These are phyloP conservation scores for Selenicereus undatus DNA, from an alignment of 148 eudicot genomes.

Conservation along the genomic window DNA sequence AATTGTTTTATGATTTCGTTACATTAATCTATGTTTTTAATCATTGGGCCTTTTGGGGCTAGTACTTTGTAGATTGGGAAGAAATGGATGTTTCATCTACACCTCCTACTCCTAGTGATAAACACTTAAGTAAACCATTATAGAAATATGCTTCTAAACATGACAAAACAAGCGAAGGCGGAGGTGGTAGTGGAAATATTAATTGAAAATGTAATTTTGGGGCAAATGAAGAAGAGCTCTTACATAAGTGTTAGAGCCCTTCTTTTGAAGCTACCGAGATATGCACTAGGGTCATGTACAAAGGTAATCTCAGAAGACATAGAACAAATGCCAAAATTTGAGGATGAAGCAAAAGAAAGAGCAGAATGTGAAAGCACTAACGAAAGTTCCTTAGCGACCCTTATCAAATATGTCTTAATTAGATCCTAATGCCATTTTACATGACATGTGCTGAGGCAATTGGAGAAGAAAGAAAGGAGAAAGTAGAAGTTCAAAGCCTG, in stretches of 20 bases:
- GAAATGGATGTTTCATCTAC: no score
- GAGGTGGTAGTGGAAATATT: not conserved
- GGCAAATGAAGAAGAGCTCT: not conserved
- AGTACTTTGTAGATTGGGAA: no score
- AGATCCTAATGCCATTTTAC: not conserved
- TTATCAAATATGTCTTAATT: no score
- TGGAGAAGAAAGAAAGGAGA: not conserved
- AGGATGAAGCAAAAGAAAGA: not conserved
- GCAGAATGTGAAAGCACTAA: not conserved
- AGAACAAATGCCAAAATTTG: not conserved
- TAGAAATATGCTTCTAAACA: no score
- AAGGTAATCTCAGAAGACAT: no score
- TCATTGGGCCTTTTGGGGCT: no score
- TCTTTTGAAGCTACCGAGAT: not conserved
- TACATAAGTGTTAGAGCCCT: not conserved
- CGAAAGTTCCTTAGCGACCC: not conserved
- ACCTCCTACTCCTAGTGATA: no score
- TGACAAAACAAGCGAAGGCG: no score
- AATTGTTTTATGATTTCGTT: no score
- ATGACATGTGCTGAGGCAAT: not conserved
- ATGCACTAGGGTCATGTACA: not conserved
- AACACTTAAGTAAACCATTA: no score
- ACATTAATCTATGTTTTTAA: no score
- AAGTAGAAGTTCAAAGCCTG: not conserved
- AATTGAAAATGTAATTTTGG: no score